phyloP scores from a whole-genome alignment of 148 eudicot species.

The Cornus controversa region DNA sequence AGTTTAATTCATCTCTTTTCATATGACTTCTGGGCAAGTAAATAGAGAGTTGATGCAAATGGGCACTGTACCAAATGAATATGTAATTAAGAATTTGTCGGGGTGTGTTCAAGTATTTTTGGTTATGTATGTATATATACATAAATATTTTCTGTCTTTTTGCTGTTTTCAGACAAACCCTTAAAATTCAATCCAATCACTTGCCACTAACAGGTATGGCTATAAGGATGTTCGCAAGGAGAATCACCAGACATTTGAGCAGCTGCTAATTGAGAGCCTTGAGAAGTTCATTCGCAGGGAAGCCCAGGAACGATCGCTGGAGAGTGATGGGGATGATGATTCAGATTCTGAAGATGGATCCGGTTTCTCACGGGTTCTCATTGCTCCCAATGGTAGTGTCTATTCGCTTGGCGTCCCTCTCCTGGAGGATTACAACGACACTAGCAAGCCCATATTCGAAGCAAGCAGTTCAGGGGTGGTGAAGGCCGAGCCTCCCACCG shows the following conservation, averaged over 20 bases:
- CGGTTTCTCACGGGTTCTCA: slow-evolving; percentile 44
- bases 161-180: neutral
- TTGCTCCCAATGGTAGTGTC: slow-evolving; percentile 76
- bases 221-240: slow-evolving; percentile 96
- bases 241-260: slow-evolving; percentile 76
- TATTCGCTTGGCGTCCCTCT: slow-evolving; percentile 82
- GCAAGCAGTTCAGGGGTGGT: slow-evolving; percentile 59
- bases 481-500: slow-evolving; percentile 30
- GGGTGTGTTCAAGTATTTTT: neutral
- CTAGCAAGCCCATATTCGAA: slow-evolving; percentile 33
- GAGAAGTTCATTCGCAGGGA: slow-evolving; percentile 88
- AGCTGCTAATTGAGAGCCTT: slow-evolving; percentile 78
- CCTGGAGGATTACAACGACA: slow-evolving; percentile 50
- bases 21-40: neutral
- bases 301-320: slow-evolving; percentile 83
- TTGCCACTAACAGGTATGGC: slow-evolving; percentile 66
- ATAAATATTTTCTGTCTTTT: neutral
- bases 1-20: neutral
- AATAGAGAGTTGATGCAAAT: neutral
- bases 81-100: too few relatives aligned
- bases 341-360: slow-evolving; percentile 61
- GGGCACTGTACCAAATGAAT: neutral
- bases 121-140: neutral
- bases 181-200: slow-evolving; percentile 4
- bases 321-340: slow-evolving; percentile 70